These are phyloP conservation scores for Monilinia vaccinii-corymbosi DNA, from an alignment of 2,329 filamentous ascomycete genomes.

Conservation along the genomic window DNA sequence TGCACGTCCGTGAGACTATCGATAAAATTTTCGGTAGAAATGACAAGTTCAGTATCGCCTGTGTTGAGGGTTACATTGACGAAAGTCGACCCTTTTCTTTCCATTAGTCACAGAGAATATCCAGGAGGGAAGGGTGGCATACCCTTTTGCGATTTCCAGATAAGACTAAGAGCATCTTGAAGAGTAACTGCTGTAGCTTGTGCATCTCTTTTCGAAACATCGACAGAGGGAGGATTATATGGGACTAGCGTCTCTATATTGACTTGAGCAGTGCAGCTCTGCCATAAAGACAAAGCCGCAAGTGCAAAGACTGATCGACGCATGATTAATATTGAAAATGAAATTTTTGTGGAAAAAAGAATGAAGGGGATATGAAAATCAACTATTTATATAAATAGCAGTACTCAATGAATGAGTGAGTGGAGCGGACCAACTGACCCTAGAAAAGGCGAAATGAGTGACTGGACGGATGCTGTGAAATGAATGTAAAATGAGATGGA, in stretches of 20 bases:
- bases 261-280: not conserved
- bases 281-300: constrained; percentile 9
- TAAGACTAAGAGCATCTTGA: constrained; percentile 6
- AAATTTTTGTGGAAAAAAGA: too few species aligned
- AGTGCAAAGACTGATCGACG: constrained; percentile 1
- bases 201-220: constrained; percentile 6
- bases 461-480: not conserved
- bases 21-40: constrained; percentile 7
- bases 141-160: constrained; percentile 6
- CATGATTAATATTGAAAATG: not conserved
- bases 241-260: constrained; percentile 1
- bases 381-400: not conserved
- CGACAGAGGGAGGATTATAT: constrained; percentile 1
- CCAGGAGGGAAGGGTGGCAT: not conserved
- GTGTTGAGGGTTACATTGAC: constrained; percentile 11
- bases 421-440: constrained; percentile 8
- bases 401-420: constrained; percentile 4
- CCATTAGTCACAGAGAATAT: not conserved
- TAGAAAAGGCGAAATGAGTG: constrained; percentile 1
- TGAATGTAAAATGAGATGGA: constrained; percentile 6
- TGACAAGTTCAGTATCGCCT: constrained; percentile 4
- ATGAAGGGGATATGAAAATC: not conserved
- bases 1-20: constrained; percentile 1
- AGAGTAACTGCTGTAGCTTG: not conserved
- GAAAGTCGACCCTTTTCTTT: constrained; percentile 1